Percentiles rank a stretch among this genome's conserved stretches.
These are phyloP conservation scores for Candida sakaeoensis DNA, from an alignment of 805 yeast genomes.

Conservation along the genomic window DNA sequence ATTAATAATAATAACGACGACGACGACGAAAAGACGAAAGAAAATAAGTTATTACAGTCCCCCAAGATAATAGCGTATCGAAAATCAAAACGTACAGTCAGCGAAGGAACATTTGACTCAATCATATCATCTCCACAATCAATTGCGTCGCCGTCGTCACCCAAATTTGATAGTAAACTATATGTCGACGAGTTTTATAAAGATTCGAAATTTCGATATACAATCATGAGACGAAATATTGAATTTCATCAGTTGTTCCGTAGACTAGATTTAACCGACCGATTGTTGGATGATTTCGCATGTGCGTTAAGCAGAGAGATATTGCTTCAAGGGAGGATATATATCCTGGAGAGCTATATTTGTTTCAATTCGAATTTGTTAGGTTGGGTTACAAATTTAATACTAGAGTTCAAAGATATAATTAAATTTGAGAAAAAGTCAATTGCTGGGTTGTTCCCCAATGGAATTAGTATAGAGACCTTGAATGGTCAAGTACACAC, in stretches of 20 bases:
- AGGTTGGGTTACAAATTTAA: slow-evolving; percentile 86
- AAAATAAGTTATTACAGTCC: slow-evolving; percentile 13
- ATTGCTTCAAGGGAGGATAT: slow-evolving; percentile 81
- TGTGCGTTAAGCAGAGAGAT: slow-evolving; percentile 90
- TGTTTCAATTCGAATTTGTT: slow-evolving; percentile 85
- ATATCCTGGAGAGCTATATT: slow-evolving; percentile 69
- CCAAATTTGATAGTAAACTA: slow-evolving; percentile 35
- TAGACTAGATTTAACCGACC: slow-evolving; percentile 63
- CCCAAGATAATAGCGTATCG: slow-evolving; percentile 40
- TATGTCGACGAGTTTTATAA: slow-evolving; percentile 58
- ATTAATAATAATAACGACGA: not conserved
- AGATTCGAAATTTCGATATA: slow-evolving; percentile 59
- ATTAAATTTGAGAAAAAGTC: slow-evolving; percentile 70
- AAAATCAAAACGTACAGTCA: slow-evolving; percentile 30
- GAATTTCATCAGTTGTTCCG: slow-evolving; percentile 79
- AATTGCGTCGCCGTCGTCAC: slow-evolving; percentile 11
- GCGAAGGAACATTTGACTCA: slow-evolving; percentile 24
- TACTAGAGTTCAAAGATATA: slow-evolving; percentile 70
- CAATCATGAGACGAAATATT: slow-evolving; percentile 57
- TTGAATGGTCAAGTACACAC: slow-evolving; percentile 54
- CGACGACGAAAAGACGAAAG: not conserved
- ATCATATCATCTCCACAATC: slow-evolving; percentile 12
- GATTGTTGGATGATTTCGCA: slow-evolving; percentile 78
- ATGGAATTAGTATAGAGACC: slow-evolving; percentile 76
- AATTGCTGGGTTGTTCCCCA: slow-evolving; percentile 88